These are phyloP conservation scores for Candida andamanensis DNA, from an alignment of 805 yeast genomes.

Conservation along the genomic window DNA sequence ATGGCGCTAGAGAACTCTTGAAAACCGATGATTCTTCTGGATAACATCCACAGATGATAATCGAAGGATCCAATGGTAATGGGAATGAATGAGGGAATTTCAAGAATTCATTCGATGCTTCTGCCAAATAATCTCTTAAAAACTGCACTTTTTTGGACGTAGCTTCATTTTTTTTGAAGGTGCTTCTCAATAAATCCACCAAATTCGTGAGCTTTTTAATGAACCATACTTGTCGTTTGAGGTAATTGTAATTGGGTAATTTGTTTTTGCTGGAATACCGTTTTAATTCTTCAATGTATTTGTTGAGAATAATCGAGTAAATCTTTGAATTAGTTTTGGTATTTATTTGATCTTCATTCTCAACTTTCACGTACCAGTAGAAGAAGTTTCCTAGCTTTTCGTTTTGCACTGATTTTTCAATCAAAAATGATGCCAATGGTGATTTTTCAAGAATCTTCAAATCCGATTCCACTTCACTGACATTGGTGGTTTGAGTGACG, in stretches of 20 bases:
- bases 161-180: constrained; percentile 58
- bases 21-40: constrained; percentile 82
- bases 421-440: constrained; percentile 69
- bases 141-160: constrained; percentile 72
- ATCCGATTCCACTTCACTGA: constrained; percentile 4
- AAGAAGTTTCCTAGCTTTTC: constrained; percentile 71
- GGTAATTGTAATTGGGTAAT: constrained; percentile 30
- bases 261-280: constrained; percentile 21
- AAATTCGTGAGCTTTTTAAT: constrained; percentile 60
- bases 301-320: constrained; percentile 32
- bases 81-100: constrained; percentile 49
- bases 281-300: constrained; percentile 36
- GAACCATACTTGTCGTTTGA: constrained; percentile 63
- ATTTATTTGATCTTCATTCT: constrained; percentile 58
- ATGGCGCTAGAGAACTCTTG: constrained; percentile 85
- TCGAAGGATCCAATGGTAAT: constrained; percentile 79
- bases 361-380: constrained; percentile 91
- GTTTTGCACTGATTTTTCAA: constrained; percentile 63
- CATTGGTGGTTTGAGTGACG: constrained; percentile 1
- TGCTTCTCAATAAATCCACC: constrained; percentile 55
- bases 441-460: constrained; percentile 25
- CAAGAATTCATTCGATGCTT: constrained; percentile 36
- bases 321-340: constrained; percentile 15
- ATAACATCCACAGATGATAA: constrained; percentile 66
- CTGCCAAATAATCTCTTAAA: constrained; percentile 52